Percentiles rank a stretch among this genome's conserved stretches.
Conservation (phyloP, 108 stramenopile genomes). For the Thalassiosira profunda region DNA sequence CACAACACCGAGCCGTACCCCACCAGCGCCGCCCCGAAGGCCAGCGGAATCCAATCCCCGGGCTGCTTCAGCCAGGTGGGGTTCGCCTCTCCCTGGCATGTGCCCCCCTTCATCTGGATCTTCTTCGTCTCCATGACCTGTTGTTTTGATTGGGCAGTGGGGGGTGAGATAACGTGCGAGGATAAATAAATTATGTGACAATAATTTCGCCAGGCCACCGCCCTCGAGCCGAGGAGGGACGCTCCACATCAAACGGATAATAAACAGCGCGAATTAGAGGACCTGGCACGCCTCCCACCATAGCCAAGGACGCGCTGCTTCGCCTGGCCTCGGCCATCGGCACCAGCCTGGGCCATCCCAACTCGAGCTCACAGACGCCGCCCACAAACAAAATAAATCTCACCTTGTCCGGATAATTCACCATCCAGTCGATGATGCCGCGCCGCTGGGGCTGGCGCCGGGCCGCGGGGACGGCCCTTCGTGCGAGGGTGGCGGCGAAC, state of each 20-base stretch:
- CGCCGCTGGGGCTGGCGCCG: conserved; percentile 53
- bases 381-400: conserved; percentile 4
- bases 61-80: conserved; percentile 89
- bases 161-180: conserved; percentile 13
- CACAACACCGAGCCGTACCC: conserved; percentile 44
- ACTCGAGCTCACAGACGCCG: neutral
- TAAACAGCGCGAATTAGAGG: too few species aligned
- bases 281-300: too few species aligned
- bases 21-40: conserved; percentile 52
- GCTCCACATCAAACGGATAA: too few species aligned
- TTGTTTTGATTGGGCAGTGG: neutral
- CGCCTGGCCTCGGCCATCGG: neutral
- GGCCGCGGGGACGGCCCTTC: conserved; percentile 20
- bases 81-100: conserved; percentile 72
- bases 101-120: conserved; percentile 75
- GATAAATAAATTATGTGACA: too few species aligned
- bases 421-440: conserved; percentile 68
- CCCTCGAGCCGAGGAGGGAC: too few species aligned
- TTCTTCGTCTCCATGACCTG: conserved; percentile 84
- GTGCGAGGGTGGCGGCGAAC: conserved; percentile 49
- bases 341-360: neutral
- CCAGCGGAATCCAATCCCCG: conserved; percentile 46
- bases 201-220: too few species aligned
- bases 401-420: conserved; percentile 87
- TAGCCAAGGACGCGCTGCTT: neutral